Conservation (phyloP, 768 basidiomycete genomes). For the Filobasidium wieringae region DNA sequence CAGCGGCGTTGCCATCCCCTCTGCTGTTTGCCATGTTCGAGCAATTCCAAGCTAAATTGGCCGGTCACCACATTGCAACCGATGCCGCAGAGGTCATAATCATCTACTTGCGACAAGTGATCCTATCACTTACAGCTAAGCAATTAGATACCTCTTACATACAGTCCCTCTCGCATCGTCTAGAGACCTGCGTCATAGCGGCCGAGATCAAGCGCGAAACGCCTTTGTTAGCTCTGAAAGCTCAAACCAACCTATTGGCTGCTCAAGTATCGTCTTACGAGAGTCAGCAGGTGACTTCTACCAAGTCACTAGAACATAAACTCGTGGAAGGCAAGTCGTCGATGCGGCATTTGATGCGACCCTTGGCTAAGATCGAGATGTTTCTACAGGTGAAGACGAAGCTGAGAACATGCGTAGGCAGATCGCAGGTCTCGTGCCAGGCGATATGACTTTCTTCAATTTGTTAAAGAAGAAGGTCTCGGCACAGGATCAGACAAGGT, state of each 20-base stretch:
- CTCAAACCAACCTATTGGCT: neutral
- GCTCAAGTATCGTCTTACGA: neutral
- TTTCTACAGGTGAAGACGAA: conserved; percentile 6
- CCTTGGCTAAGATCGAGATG: conserved; percentile 6
- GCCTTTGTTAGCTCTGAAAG: neutral
- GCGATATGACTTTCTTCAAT: too few species aligned
- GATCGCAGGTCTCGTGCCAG: neutral
- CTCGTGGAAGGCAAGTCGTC: conserved; percentile 6
- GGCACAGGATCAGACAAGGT: too few species aligned
- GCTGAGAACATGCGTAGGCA: conserved; percentile 6
- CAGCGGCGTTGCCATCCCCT: conserved; percentile 48
- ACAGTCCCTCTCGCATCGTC: neutral
- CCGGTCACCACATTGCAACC: conserved; percentile 47
- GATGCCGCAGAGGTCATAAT: conserved; percentile 56
- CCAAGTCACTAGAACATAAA: neutral
- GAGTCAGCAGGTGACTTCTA: neutral
- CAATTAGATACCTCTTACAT: neutral
- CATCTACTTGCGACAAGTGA: conserved; percentile 54
- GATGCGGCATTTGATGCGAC: neutral
- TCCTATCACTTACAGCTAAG: conserved; percentile 41
- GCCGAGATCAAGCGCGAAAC: conserved; percentile 8
- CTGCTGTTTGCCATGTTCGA: conserved; percentile 70
- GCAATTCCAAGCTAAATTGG: conserved; percentile 59
- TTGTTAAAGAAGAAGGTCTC: too few species aligned
- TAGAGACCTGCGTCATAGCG: neutral